These are phyloP conservation scores for Hirsutella minnesotensis DNA, from an alignment of 2,329 filamentous ascomycete species.

Conservation along the genomic window DNA sequence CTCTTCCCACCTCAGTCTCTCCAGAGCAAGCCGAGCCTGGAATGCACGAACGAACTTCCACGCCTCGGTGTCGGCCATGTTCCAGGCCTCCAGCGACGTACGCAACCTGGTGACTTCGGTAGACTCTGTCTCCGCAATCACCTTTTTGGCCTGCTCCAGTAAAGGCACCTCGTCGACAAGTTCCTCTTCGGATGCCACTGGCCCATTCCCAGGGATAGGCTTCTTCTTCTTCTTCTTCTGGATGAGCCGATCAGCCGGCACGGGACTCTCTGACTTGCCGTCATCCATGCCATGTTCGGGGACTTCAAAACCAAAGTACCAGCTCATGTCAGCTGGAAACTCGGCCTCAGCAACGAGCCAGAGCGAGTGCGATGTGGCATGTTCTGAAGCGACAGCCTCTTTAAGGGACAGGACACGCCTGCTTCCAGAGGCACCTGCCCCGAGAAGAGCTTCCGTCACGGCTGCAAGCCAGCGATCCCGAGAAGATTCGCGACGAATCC, in stretches of 20 bases:
- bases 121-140: slow-evolving; percentile 35
- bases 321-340: slow-evolving; percentile 64
- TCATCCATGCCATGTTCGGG: slow-evolving; percentile 43
- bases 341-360: slow-evolving; percentile 67
- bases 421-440: slow-evolving; percentile 44
- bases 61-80: slow-evolving; percentile 61
- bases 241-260: slow-evolving; percentile 11
- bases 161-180: slow-evolving; percentile 42
- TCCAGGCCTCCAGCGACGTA: slow-evolving; percentile 51
- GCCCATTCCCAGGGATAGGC: slow-evolving; percentile 30
- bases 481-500: slow-evolving; percentile 53
- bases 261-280: slow-evolving; percentile 11
- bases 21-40: slow-evolving; percentile 47
- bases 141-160: slow-evolving; percentile 33
- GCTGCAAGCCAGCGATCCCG: slow-evolving; percentile 71
- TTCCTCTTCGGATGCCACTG: slow-evolving; percentile 38
- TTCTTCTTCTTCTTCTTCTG: slow-evolving; percentile 7
- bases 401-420: slow-evolving; percentile 67
- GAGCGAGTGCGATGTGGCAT: slow-evolving; percentile 51
- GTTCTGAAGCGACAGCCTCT: slow-evolving; percentile 62
- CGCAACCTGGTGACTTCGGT: slow-evolving; percentile 33
- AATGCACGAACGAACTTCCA: slow-evolving; percentile 66
- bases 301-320: slow-evolving; percentile 79
- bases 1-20: slow-evolving; percentile 58
- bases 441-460: slow-evolving; percentile 58